Evolutionary conservation across 371 early-diverging fungal genomes (phyloP), one percentile per base, ranked within the genome.

Genomic region (Massospora cicadina): DNA sequence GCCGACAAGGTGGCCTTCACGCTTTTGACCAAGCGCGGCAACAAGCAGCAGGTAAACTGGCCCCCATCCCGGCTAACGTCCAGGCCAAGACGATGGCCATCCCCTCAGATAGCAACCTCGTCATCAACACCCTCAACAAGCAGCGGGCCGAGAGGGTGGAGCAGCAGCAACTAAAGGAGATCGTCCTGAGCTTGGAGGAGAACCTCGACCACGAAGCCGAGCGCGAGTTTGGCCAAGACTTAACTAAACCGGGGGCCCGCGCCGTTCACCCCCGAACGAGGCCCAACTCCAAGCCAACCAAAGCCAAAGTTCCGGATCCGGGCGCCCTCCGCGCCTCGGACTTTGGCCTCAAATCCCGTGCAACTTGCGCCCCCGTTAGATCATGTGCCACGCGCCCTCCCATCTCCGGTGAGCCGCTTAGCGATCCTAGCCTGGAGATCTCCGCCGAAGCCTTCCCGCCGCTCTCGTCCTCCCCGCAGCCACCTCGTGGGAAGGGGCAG

Each of bases 101-200:
- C 0, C 97, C 97, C 0, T 77, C 88, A 2, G 87, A 89, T 71
- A 88, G 86, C 59, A 73, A 82, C 10, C 81, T 96, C 68, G 97
- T 88, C 0, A 75, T 86, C 63, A 87, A 79, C 63, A 87, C 93
- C 2, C 77, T 87, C 24, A 79, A 79, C 43, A 90, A 91, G 66
- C 89, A 89, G 70, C 87, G 89, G 70, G 88, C 87, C 5, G 90
- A 89, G 56, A 80, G 86, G 54, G 88, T 88, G 68, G 95, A 95
- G 71, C 86, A 89, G 65, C 82, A 81, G 68, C 88, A 89, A 55
- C 77, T 96, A 69, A 96, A 96, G 71, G 77, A 85, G 65, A 73
- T 95, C 21, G 97, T 96, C 1, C 76, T 96, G 55, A 86, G 80
- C 67, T 95, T 91, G 64, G 93, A 93, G 69, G 86, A 89, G 60